phyloP scores from a whole-genome alignment of 768 basidiomycete species.

The Vishniacozyma victoriae region DNA sequence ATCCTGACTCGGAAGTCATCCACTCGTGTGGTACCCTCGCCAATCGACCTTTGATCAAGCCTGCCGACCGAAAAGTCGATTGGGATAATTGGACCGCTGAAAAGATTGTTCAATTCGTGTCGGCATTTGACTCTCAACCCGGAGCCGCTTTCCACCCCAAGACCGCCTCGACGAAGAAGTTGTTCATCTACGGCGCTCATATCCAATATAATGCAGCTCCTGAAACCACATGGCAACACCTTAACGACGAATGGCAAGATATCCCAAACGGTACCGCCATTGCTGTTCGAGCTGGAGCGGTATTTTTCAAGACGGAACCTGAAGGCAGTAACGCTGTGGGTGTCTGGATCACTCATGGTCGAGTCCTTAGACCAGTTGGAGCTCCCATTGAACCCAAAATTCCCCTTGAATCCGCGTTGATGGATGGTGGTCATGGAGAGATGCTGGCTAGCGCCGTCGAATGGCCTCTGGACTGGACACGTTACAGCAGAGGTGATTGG shows the following conservation, averaged over 20 bases:
- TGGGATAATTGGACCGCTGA: conserved; percentile 22
- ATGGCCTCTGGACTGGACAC: conserved; percentile 21
- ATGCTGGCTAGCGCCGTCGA: conserved; percentile 22
- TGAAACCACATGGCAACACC: conserved; percentile 6
- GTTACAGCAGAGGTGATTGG: conserved; percentile 24
- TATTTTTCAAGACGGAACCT: conserved; percentile 33
- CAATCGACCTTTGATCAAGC: conserved; percentile 31
- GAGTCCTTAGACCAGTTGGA: conserved; percentile 28
- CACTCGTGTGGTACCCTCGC: no score
- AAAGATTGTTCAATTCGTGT: conserved; percentile 22
- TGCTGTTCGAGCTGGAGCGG: conserved; percentile 31
- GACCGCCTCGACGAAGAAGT: conserved; percentile 11
- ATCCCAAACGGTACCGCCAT: conserved; percentile 27
- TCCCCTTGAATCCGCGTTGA: conserved; percentile 29
- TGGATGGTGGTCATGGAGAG: conserved; percentile 16
- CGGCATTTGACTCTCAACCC: conserved; percentile 37
- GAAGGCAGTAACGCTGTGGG: conserved; percentile 8
- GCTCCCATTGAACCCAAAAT: conserved; percentile 36
- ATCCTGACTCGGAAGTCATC: no score
- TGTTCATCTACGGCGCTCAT: conserved; percentile 39
- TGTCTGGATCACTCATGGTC: conserved; percentile 40
- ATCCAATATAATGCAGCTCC: conserved; percentile 20
- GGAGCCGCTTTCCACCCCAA: conserved; percentile 27
- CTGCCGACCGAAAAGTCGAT: conserved; percentile 20
- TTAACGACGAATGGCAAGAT: conserved; percentile 13